Percentiles rank a stretch among this genome's conserved stretches.
Conservation (phyloP, 1,139 yeast genomes). For the Suhomyces wounanorum region DNA sequence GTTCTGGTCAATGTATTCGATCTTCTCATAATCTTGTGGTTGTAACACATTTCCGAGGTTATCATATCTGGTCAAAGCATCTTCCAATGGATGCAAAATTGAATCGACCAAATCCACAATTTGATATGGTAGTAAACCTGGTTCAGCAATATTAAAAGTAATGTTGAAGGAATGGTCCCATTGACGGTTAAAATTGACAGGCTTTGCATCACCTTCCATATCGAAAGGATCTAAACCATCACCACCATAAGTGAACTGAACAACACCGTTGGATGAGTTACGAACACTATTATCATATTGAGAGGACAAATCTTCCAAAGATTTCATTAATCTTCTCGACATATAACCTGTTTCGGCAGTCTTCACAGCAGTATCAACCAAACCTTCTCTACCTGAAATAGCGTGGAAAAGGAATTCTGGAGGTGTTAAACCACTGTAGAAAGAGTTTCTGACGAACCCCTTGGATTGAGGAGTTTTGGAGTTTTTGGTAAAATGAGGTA, state of each 20-base stretch:
- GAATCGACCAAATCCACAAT: slow-evolving; percentile 56
- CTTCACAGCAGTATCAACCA: slow-evolving; percentile 98
- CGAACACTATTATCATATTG: slow-evolving; percentile 94
- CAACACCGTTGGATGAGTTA: slow-evolving; percentile 93
- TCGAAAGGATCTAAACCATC: slow-evolving; percentile 98
- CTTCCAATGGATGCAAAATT: slow-evolving; percentile 63
- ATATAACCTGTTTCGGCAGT: slow-evolving; percentile 99
- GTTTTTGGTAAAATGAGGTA: slow-evolving; percentile 95
- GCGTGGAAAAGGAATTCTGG: slow-evolving; percentile 98
- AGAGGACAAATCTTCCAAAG: slow-evolving; percentile 91
- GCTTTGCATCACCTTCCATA: slow-evolving; percentile 98
- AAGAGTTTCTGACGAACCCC: slow-evolving; percentile 96
- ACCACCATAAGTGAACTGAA: slow-evolving; percentile 97
- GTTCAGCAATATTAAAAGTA: slow-evolving; percentile 59
- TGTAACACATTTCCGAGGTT: slow-evolving; percentile 64
- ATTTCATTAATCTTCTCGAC: slow-evolving; percentile 98
- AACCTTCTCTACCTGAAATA: slow-evolving; percentile 98
- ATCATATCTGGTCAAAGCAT: slow-evolving; percentile 63
- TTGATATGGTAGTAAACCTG: slow-evolving; percentile 71
- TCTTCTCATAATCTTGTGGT: slow-evolving; percentile 39
- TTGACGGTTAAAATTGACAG: slow-evolving; percentile 89
- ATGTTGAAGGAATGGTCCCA: slow-evolving; percentile 91
- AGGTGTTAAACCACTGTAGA: slow-evolving; percentile 90
- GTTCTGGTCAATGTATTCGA: slow-evolving; percentile 71
- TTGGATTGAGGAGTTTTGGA: slow-evolving; percentile 97